Evolutionary conservation across 371 early-diverging fungal genomes (phyloP).

Genomic region (Rhizopus stolonifer): DNA sequence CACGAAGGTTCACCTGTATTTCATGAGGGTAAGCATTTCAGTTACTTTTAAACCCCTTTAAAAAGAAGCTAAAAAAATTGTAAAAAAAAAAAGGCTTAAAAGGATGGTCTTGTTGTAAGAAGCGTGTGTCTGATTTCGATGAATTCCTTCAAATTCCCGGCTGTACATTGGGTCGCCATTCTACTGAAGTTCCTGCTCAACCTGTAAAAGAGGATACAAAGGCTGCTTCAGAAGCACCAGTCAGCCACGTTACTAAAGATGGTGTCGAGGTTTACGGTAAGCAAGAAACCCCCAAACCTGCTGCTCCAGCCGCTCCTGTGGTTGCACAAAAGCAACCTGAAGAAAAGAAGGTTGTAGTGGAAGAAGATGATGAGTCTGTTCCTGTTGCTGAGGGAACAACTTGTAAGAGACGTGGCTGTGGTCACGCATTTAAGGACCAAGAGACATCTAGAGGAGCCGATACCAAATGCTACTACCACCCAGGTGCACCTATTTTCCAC

Average conservation of each 20-base stretch:
- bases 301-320: conserved; percentile 18
- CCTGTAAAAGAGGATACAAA: conserved; percentile 19
- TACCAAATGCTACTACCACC: conserved; percentile 79
- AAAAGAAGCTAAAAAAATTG: neutral
- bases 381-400: conserved; percentile 75
- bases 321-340: conserved; percentile 14
- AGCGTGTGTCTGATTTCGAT: conserved; percentile 87
- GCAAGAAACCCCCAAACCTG: conserved; percentile 18
- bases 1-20: conserved; percentile 88
- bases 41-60: too few species aligned
- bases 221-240: conserved; percentile 15
- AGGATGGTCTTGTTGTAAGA: conserved; percentile 95
- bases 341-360: conserved; percentile 40
- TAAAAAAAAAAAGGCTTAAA: conserved; percentile 58
- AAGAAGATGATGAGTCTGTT: conserved; percentile 68
- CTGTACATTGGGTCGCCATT: conserved; percentile 69
- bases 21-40: conserved; percentile 66
- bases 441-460: conserved; percentile 64
- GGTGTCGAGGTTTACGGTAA: conserved; percentile 47
- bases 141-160: conserved; percentile 87
- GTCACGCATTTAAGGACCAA: conserved; percentile 60
- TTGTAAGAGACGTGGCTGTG: conserved; percentile 88
- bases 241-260: conserved; percentile 28
- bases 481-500: conserved; percentile 89
- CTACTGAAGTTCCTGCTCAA: conserved; percentile 45